These are phyloP conservation scores for Persicaria tinctoria DNA, from an alignment of 148 eudicot genomes.

Conservation along the genomic window DNA sequence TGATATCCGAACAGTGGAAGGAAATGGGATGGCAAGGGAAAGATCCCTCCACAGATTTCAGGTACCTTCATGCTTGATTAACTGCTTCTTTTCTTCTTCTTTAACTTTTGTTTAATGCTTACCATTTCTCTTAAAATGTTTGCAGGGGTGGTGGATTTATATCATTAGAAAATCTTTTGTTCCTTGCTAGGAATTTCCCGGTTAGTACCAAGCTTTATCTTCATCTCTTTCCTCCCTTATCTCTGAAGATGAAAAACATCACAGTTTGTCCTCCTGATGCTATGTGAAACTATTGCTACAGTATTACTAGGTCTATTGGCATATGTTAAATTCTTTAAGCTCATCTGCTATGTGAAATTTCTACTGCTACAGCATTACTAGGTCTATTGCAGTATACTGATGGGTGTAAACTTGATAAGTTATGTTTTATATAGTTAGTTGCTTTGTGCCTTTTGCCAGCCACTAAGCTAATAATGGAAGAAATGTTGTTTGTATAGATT, in stretches of 20 bases:
- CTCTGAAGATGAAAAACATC: background rate
- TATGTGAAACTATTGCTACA: background rate
- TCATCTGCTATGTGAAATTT: background rate
- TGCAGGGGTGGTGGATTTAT: conserved; percentile 95
- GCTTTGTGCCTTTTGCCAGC: background rate
- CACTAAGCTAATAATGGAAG: background rate
- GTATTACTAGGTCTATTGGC: background rate
- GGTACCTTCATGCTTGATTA: conserved; percentile 30
- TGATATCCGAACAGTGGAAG: conserved; percentile 96
- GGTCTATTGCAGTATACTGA: background rate
- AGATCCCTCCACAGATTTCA: conserved; percentile 98
- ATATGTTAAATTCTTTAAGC: background rate
- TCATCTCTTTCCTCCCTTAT: background rate
- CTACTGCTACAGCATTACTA: background rate
- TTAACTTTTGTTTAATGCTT: conserved; percentile 7
- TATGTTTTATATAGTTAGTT: background rate
- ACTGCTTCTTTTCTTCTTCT: conserved; percentile 1
- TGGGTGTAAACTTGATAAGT: background rate
- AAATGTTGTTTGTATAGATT: background rate
- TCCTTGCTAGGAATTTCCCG: conserved; percentile 74
- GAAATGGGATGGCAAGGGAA: conserved; percentile 99
- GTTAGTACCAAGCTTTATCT: conserved; percentile 31
- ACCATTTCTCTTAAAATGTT: conserved; percentile 13
- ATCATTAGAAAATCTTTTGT: conserved; percentile 85
- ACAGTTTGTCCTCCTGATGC: background rate